These are phyloP conservation scores for Mycena citricolor DNA, from an alignment of 1,284 basidiomycete species.

Conservation along the genomic window DNA sequence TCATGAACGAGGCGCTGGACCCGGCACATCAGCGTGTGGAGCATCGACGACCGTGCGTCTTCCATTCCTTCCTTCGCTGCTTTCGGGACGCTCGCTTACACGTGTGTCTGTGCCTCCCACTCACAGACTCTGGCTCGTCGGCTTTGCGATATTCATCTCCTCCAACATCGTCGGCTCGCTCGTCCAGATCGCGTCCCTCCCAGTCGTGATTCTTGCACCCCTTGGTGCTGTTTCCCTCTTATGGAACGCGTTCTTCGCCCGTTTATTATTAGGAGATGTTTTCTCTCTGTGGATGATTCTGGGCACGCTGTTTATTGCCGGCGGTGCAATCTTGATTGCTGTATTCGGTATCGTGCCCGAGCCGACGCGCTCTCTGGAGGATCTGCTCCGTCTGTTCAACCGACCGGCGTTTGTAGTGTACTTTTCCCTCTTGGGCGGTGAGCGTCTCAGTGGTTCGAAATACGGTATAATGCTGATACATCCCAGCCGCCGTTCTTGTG, in stretches of 20 bases:
- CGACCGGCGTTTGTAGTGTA: constrained; percentile 82
- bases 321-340: constrained; percentile 88
- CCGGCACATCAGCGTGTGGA: constrained; percentile 65
- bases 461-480: background rate
- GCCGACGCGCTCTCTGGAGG: constrained; percentile 84
- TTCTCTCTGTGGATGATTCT: constrained; percentile 85
- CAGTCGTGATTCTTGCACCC: constrained; percentile 90
- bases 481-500: constrained; percentile 15
- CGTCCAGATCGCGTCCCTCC: constrained; percentile 92
- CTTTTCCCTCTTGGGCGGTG: constrained; percentile 71
- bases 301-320: constrained; percentile 80
- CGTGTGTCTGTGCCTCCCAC: constrained; percentile 7
- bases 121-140: constrained; percentile 76
- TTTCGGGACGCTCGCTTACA: constrained; percentile 10
- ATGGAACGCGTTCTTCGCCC: constrained; percentile 94
- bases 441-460: constrained; percentile 51
- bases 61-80: constrained; percentile 12
- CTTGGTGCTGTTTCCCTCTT: constrained; percentile 91
- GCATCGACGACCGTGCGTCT: constrained; percentile 73
- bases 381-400: constrained; percentile 78
- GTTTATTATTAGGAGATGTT: constrained; percentile 81
- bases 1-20: constrained; percentile 78
- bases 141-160: constrained; percentile 82
- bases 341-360: constrained; percentile 94
- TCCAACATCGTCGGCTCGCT: constrained; percentile 85